phyloP scores from a whole-genome alignment of 768 basidiomycete species.

The Pleurotus giganteus region DNA sequence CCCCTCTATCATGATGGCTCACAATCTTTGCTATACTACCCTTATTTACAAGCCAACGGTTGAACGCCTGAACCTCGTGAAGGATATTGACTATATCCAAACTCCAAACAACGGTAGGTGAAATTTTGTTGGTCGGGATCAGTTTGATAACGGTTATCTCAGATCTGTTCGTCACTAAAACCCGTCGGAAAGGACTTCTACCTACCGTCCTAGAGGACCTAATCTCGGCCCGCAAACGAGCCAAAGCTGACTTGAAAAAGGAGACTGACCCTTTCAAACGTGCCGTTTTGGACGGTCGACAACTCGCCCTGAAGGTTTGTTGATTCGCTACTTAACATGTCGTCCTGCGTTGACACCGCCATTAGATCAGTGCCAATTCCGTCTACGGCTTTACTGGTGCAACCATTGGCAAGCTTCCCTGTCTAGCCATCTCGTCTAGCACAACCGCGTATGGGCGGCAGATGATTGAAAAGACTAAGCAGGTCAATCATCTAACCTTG shows the following conservation, averaged over 20 bases:
- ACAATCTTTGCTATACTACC: slow-evolving; percentile 98
- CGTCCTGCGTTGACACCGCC: background rate
- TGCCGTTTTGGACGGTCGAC: slow-evolving; percentile 95
- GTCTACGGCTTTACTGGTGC: slow-evolving; percentile 99
- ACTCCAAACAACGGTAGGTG: slow-evolving; percentile 90
- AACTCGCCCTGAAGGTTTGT: slow-evolving; percentile 88
- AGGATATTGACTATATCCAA: slow-evolving; percentile 87
- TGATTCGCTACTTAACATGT: background rate
- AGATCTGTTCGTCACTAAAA: slow-evolving; percentile 84
- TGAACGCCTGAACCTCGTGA: slow-evolving; percentile 72
- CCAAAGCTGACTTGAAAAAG: slow-evolving; percentile 93
- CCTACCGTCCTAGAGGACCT: slow-evolving; percentile 93
- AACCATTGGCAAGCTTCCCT: slow-evolving; percentile 94
- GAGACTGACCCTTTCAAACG: slow-evolving; percentile 97
- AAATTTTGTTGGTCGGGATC: background rate
- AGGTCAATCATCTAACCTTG: slow-evolving; percentile 41
- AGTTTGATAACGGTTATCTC: background rate
- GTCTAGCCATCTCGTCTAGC: slow-evolving; percentile 93
- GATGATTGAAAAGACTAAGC: slow-evolving; percentile 98
- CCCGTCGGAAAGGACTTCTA: slow-evolving; percentile 81
- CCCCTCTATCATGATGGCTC: slow-evolving; percentile 99
- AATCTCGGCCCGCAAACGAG: slow-evolving; percentile 89
- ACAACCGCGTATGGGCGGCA: slow-evolving; percentile 95
- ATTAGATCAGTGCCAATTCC: slow-evolving; percentile 96
- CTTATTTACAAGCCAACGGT: slow-evolving; percentile 81